Evolutionary conservation across 345 rosid species (phyloP), one percentile per base, ranked within the genome.

Genomic region (Balakata baccata): DNA sequence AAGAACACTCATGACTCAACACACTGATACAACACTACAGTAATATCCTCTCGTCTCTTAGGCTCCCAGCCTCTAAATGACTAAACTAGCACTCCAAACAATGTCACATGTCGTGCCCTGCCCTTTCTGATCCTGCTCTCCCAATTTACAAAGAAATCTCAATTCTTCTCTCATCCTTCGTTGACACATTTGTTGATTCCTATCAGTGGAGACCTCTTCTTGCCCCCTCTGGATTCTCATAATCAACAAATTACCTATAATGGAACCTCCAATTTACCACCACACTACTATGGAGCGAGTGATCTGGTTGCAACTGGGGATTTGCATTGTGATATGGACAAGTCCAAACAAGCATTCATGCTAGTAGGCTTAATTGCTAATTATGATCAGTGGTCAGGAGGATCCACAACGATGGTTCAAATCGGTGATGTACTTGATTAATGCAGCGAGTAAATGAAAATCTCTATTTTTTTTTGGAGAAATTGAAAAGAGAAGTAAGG

Each of bases 371-470:
- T 92, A 37, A 86, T 89, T 64, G 96, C 90, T 81, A 82, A 61
- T n/a, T 70, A 74, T 8, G 96, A 86, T 64, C 50, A 77, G 37
- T 92, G 99, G 99, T 66, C 82, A 0, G 96, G 98, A 34, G 97
- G 99, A 39, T 84, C 92, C 14, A 38, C 97, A 38, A 78, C 88
- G 34, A 88, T 87, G 11, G 97, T 95, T 61, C 98, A 92, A 70
- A 52, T 95, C 0, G 99, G 98, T 0, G 96, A 95, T 56, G 97
- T 90, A n/a, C 80, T 95, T 5, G 99, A 95, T 63, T 89, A 98
- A 29, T 98, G 97, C 6, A 91, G 85, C 3, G 91, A 89, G 3
- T 98, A 92, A 87, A 69, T 95, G 34, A 90, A 84, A 82, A 88
- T 92, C 88, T 95, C 7, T 95, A 88, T n/a, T n/a, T n/a, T 67